Percentiles rank a stretch among this genome's conserved stretches.
Evolutionary conservation across 805 yeast genomes (phyloP).

Genomic region (Starmerella sp.): DNA sequence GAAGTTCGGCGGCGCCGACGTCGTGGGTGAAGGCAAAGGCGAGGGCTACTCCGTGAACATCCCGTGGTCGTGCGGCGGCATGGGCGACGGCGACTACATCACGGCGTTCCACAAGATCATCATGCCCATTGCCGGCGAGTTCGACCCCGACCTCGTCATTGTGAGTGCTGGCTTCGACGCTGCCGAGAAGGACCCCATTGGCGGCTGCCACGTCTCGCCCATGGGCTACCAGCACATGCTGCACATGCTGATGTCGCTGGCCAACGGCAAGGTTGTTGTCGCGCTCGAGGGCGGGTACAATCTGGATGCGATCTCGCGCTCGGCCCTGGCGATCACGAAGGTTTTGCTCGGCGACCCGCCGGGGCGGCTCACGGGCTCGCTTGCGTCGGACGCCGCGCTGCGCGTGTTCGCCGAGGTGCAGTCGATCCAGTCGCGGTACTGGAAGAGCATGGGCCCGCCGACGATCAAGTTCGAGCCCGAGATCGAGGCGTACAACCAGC

Average conservation of each 20-base stretch:
- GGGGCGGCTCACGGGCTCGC: conserved; percentile 46
- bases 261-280: conserved; percentile 79
- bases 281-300: conserved; percentile 95
- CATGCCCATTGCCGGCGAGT: conserved; percentile 81
- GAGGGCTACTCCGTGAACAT: conserved; percentile 80
- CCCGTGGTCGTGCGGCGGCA: conserved; percentile 88
- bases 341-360: conserved; percentile 94
- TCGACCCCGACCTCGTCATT: conserved; percentile 83
- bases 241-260: conserved; percentile 74
- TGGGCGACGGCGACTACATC: conserved; percentile 90
- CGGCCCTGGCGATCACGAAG: conserved; percentile 87
- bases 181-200: conserved; percentile 95
- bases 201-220: conserved; percentile 92
- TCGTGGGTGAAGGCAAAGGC: conserved; percentile 77
- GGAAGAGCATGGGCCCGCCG: conserved; percentile 59
- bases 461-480: conserved; percentile 18
- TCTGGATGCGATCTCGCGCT: conserved; percentile 75
- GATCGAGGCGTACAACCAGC: conserved; percentile 16
- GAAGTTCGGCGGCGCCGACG: conserved; percentile 73
- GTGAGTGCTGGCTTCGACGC: conserved; percentile 97
- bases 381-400: conserved; percentile 67
- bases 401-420: conserved; percentile 73
- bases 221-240: conserved; percentile 96
- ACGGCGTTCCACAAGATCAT: conserved; percentile 80
- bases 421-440: conserved; percentile 67